Base-by-base conservation (phyloP, 2,329 filamentous ascomycete genomes). In the Zelopaecilomyces penicillatus region DNA sequence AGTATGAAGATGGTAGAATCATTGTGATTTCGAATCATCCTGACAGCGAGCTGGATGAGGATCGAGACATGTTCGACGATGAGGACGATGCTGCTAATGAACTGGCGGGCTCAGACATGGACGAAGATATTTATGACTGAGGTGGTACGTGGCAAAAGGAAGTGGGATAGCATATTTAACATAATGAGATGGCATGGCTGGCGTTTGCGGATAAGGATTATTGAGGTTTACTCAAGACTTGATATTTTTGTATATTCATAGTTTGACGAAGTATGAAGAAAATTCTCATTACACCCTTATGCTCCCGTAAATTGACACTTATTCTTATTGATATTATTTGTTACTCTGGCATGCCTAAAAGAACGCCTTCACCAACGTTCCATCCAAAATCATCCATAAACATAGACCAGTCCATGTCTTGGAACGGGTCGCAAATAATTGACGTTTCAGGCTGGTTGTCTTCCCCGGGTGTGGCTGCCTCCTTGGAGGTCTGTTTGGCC, bases 1-100 rank as follows among this genome's bases (percentile, higher is more conserved):
- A 87, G 38, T 74, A 97, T 49, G 76, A 84, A 30, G 80, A 88
- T 51, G 86, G 87, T 38, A 86, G 87, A 63, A 83, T 97, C 47
- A 69, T 80, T 3, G 88, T 98, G 2, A 59, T 93, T 27, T 74
- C 89, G 5, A 97, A 98, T 64, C 93, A 97, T 63, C 52, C 60
- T 1, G 80, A 82, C 37, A 80, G 76, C 52, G 75, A 75, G 45
- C 58, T 62, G 34, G 75, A 74, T 26, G 80, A 83, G 6, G 81
- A 83, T 6, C 85, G 88, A 48, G 75, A 77, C 9, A 83, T 87
- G 39, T 83, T 88, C 81, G 68, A 83, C 41, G 83, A 89, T 48
- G 70, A 75, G 31, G 85, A 87, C 8, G 81, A 83, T 2, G 85
- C 83, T 1, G 68, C 85, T 12, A 83, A 85, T 9, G 88, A 94